Evolutionary conservation across 352 stramenopile species (phyloP).

Genomic region (Phytophthora hibernalis): DNA sequence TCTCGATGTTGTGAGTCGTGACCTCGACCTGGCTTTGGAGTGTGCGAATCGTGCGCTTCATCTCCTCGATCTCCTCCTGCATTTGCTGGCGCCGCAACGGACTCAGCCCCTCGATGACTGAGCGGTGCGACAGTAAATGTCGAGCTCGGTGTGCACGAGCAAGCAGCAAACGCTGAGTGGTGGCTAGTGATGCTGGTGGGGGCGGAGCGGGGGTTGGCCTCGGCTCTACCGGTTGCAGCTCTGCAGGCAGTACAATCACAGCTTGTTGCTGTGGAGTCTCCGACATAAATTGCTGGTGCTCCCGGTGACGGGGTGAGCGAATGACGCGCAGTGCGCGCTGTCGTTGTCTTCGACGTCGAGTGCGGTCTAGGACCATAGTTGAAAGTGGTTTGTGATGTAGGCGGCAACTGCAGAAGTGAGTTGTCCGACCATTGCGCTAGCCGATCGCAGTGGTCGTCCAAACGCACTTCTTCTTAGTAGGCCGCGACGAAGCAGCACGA

Average conservation of each 20-base stretch:
- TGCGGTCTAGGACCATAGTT: not conserved
- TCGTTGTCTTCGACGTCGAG: conserved; percentile 4
- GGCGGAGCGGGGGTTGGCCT: not conserved
- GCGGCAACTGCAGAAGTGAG: conserved; percentile 1
- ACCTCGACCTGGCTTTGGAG: conserved; percentile 43
- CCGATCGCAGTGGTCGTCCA: too few species aligned
- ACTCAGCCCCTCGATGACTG: conserved; percentile 20
- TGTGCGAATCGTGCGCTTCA: conserved; percentile 29
- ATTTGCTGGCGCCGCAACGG: conserved; percentile 32
- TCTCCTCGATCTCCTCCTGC: conserved; percentile 42
- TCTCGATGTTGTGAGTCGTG: conserved; percentile 35
- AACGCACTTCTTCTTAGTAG: too few species aligned
- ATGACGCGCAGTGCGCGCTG: conserved; percentile 2
- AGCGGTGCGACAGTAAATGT: conserved; percentile 26
- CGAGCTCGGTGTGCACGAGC: conserved; percentile 25
- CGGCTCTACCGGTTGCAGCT: not conserved
- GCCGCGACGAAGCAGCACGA: not conserved
- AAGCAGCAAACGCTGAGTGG: conserved; percentile 9
- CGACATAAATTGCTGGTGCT: conserved; percentile 12
- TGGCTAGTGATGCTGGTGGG: not conserved
- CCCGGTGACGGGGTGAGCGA: not conserved
- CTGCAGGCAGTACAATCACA: not conserved
- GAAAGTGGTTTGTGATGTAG: not conserved
- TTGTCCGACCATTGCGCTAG: not conserved
- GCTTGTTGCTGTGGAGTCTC: conserved; percentile 2